These are phyloP conservation scores for Neltuma alba DNA, from an alignment of 306 rosid genomes.

Conservation along the genomic window DNA sequence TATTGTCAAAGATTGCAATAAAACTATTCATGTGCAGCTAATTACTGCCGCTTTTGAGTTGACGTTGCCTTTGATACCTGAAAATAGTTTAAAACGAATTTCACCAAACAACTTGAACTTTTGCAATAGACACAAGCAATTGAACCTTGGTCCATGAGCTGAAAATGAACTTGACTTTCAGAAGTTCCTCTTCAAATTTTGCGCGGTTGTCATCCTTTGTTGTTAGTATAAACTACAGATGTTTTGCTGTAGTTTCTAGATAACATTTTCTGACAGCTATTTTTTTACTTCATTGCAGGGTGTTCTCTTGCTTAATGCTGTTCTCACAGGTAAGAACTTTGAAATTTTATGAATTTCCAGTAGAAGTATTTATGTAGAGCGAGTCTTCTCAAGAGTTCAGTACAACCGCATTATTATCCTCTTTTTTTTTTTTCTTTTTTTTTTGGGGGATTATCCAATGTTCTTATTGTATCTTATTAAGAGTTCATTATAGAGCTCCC, in stretches of 20 bases:
- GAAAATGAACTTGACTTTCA: neutral
- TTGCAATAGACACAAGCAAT: neutral
- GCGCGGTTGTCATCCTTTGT: neutral
- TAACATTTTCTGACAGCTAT: slow-evolving; percentile 30
- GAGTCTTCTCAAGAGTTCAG: slow-evolving; percentile 9
- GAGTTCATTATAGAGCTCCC: neutral
- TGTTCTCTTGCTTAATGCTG: slow-evolving; percentile 92
- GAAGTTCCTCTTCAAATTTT: neutral
- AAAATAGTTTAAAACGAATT: neutral
- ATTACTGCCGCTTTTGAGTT: neutral
- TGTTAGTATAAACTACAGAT: neutral
- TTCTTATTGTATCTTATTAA: neutral
- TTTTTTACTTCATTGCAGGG: slow-evolving; percentile 64
- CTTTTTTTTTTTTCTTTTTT: no score
- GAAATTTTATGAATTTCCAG: slow-evolving; percentile 11
- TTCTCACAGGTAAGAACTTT: slow-evolving; percentile 75
- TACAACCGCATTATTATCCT: neutral
- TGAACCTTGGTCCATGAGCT: neutral
- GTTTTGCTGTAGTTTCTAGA: neutral
- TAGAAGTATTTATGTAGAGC: neutral
- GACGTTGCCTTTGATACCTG: neutral
- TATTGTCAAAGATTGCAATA: neutral
- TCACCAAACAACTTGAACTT: neutral
- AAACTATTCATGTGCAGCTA: neutral
- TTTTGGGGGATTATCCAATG: neutral